Conservation (phyloP, 345 rosid species). For the Conringia planisiliqua region DNA sequence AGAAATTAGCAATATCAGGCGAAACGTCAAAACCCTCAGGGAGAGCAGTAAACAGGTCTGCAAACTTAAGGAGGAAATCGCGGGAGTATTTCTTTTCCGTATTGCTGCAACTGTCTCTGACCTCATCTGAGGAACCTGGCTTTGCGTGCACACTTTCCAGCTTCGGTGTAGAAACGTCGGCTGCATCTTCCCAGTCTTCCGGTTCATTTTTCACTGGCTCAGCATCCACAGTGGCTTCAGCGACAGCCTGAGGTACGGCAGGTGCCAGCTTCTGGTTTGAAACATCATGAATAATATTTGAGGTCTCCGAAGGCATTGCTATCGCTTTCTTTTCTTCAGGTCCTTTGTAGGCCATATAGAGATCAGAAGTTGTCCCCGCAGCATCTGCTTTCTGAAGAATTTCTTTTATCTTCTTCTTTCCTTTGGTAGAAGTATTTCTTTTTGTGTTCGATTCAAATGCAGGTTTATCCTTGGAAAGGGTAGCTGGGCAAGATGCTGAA, state of each 20-base stretch:
- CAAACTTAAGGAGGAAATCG: conserved; percentile 83
- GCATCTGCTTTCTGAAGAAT: conserved; percentile 89
- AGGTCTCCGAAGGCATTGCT: conserved; percentile 30
- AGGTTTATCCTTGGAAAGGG: conserved; percentile 51
- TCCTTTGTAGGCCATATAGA: conserved; percentile 85
- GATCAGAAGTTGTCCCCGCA: conserved; percentile 78
- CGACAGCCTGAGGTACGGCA: conserved; percentile 30
- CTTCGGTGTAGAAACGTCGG: conserved; percentile 77
- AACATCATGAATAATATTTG: conserved; percentile 20
- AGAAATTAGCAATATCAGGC: conserved; percentile 46
- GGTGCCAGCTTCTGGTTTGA: conserved; percentile 38
- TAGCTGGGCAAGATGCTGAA: conserved; percentile 23
- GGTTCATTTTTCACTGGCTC: conserved; percentile 58
- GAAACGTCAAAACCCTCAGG: conserved; percentile 58
- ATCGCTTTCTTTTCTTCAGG: conserved; percentile 78
- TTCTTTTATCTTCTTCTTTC: conserved; percentile 66
- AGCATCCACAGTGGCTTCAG: conserved; percentile 32
- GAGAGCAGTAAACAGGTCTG: conserved; percentile 61
- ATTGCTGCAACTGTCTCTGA: conserved; percentile 39
- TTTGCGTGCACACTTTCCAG: conserved; percentile 42
- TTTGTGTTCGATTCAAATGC: conserved; percentile 40
- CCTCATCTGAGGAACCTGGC: conserved; percentile 34
- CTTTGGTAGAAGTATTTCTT: conserved; percentile 40
- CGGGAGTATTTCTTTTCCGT: conserved; percentile 79
- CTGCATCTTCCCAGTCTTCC: conserved; percentile 99